Evolutionary conservation across 805 yeast species (phyloP).

Genomic region (Grigorovia jiainica): DNA sequence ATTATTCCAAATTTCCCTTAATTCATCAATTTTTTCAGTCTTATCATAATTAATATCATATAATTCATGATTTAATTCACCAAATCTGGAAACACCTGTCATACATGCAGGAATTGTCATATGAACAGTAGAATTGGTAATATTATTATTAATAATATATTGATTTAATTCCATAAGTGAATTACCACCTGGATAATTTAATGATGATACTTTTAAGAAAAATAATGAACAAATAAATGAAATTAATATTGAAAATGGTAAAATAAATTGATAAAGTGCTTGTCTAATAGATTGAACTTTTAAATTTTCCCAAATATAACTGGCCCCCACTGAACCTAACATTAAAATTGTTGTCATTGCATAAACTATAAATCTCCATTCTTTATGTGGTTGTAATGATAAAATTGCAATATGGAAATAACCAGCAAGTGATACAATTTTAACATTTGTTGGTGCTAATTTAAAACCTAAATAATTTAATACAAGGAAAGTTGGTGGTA

Average conservation of each 20-base stretch:
- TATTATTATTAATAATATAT: slow-evolving; percentile 24
- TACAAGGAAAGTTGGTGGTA: slow-evolving; percentile 37
- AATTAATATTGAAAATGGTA: slow-evolving; percentile 27
- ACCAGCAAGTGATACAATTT: slow-evolving; percentile 42
- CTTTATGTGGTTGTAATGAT: slow-evolving; percentile 86
- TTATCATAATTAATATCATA: slow-evolving; percentile 53
- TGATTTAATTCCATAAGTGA: slow-evolving; percentile 52
- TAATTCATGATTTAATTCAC: slow-evolving; percentile 39
- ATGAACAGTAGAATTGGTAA: slow-evolving; percentile 41
- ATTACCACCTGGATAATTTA: slow-evolving; percentile 84
- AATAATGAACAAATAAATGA: slow-evolving; percentile 36
- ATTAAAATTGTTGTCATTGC: slow-evolving; percentile 59
- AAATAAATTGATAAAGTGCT: slow-evolving; percentile 23
- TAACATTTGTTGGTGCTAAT: slow-evolving; percentile 30
- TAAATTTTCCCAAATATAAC: slow-evolving; percentile 30
- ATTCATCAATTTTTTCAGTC: slow-evolving; percentile 43
- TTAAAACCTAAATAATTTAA: slow-evolving; percentile 31
- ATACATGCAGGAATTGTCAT: slow-evolving; percentile 74
- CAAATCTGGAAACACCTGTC: slow-evolving; percentile 78
- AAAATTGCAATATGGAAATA: slow-evolving; percentile 47
- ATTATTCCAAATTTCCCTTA: slow-evolving; percentile 35
- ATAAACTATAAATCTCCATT: slow-evolving; percentile 84
- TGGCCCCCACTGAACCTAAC: slow-evolving; percentile 54
- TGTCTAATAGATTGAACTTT: slow-evolving; percentile 13
- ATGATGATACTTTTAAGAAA: slow-evolving; percentile 54